Base-by-base conservation (phyloP, 495 filamentous ascomycete genomes). In the Melanomma pulvis-pyrius region DNA sequence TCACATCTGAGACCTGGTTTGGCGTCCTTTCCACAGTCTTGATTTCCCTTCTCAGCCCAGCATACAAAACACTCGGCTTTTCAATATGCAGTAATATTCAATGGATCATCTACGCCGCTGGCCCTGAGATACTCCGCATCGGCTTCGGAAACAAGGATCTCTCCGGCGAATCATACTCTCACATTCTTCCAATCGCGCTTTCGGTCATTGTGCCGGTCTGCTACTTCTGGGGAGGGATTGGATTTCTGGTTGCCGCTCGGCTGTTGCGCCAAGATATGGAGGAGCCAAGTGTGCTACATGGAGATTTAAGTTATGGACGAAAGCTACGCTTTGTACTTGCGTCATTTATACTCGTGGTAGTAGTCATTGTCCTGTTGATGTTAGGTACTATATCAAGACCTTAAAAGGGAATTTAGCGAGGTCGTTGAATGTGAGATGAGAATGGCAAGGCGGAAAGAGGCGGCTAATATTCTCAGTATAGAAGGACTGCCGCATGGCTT, bases 1-100 rank as follows among this genome's bases (percentile, higher is more conserved):
- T 78, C 1, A 70, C 72, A 1, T 73, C 76, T 8, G 75, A 78
- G 57, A 56, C 69, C n/a, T 78, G 75, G 75, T 72, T 76, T 25
- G 75, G 75, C 11, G 62, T 68, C 1, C 25, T 77, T 25, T 66
- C 63, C 36, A 62, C 59, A 24, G 32, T 76, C 15, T 49, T 78
- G n/a, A 66, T 66, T 6, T 55, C 67, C 0, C 55, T 78, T 2
- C 60, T 78, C 0, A 72, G 72, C 24, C 75, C 74, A 26, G 55
- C 30, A 7, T 69, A 72, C 62, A 78, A 78, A 64, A 78, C 76
- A 9, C 75, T 78, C 39, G 73, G 67, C 2, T 58, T 76, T n/a
- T 66, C 75, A 0, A 68, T 78, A 12, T 77, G 66, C 39, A 54
- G 48, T 19, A 28, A 59, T 5, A 68, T 73, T 2, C 67, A 70